These are phyloP conservation scores for Colletotrichum acutatum DNA, from an alignment of 2,329 filamentous ascomycete genomes.

Conservation along the genomic window DNA sequence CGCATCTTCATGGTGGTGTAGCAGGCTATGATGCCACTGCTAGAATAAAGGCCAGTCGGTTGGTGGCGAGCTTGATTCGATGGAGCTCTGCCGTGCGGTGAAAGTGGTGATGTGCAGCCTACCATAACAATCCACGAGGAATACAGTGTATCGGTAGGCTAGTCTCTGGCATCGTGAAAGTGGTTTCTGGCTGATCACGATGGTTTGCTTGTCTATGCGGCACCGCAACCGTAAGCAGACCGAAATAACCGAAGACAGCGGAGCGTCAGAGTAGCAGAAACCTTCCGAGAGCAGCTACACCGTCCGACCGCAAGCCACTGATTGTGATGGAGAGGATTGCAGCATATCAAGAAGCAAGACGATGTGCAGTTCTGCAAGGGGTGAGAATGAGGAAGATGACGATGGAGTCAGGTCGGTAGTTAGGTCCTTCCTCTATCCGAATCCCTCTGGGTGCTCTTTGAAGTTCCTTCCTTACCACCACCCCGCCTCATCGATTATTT, in stretches of 20 bases:
- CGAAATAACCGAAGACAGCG: background rate
- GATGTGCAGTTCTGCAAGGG: background rate
- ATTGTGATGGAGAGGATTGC: background rate
- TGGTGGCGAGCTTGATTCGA: conserved; percentile 8
- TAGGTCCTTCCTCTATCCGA: background rate
- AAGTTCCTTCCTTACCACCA: background rate
- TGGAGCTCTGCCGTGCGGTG: background rate
- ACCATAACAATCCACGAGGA: background rate
- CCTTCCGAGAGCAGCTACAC: background rate
- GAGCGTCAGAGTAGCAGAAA: background rate
- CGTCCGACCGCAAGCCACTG: conserved; percentile 8
- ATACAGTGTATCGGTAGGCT: conserved; percentile 5
- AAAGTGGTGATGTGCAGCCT: background rate
- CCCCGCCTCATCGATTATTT: background rate
- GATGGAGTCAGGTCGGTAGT: background rate
- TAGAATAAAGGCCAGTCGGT: background rate
- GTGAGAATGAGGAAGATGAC: background rate
- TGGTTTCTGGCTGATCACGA: background rate
- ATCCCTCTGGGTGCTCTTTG: background rate
- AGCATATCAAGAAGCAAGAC: background rate
- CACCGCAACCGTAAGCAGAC: background rate
- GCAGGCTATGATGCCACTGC: conserved; percentile 26
- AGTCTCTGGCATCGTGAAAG: background rate
- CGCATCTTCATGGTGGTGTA: background rate
- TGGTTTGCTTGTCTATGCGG: background rate